Evolutionary conservation across 208 protist species (phyloP).

Genomic region (Tetramitus jugosus): DNA sequence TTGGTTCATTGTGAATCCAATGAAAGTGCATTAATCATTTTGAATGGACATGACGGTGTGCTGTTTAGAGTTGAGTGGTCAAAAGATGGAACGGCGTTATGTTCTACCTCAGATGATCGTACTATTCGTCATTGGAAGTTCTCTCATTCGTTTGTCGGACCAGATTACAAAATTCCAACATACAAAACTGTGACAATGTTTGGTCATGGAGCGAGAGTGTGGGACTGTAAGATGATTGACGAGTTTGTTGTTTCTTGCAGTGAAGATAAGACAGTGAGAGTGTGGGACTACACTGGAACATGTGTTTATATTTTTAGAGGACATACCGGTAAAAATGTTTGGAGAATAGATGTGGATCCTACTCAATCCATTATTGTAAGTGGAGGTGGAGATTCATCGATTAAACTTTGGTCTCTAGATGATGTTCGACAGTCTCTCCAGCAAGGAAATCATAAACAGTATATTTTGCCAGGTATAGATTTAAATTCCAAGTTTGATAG

Average conservation of each 20-base stretch:
- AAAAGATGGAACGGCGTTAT: background rate
- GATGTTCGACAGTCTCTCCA: too few species aligned
- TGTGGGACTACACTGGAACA: background rate
- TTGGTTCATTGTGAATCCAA: too few species aligned
- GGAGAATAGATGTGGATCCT: background rate
- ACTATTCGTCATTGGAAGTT: background rate
- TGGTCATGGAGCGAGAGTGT: background rate
- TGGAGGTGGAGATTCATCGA: background rate
- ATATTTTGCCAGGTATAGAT: too few species aligned
- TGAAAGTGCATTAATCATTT: background rate
- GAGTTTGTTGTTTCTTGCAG: background rate
- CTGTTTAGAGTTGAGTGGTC: background rate
- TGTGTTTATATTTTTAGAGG: background rate
- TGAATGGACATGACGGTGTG: constrained; percentile 3
- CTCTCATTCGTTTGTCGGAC: background rate
- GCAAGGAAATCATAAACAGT: too few species aligned
- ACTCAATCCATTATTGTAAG: background rate
- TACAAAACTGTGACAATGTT: background rate
- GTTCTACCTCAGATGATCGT: background rate
- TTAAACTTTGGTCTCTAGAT: constrained; percentile 12
- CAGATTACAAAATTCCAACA: background rate
- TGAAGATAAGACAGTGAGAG: background rate
- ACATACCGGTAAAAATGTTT: constrained; percentile 15
- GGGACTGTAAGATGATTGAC: background rate
- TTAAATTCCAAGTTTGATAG: too few species aligned